phyloP scores from a whole-genome alignment of 129 eudicot species.

The Lactuca sativa region DNA sequence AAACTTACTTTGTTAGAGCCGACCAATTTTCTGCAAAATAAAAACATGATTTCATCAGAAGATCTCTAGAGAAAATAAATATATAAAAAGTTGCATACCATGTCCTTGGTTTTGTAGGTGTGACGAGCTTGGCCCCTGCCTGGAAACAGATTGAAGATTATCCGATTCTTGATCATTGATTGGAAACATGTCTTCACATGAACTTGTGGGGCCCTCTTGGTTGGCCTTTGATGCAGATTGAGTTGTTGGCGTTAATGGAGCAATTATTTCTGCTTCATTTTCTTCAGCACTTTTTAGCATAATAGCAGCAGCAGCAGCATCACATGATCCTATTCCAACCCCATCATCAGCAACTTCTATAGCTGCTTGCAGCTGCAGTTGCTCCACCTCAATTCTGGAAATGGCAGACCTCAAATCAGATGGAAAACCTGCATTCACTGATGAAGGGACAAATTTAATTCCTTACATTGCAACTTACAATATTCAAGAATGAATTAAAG shows the following conservation, averaged over 20 bases:
- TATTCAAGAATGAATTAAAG: neutral
- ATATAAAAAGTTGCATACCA: slow-evolving; percentile 26
- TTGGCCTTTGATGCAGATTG: slow-evolving; percentile 31
- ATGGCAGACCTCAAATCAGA: slow-evolving; percentile 26
- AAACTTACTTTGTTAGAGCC: slow-evolving; percentile 56
- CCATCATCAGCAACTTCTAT: slow-evolving; percentile 11
- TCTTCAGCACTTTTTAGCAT: slow-evolving; percentile 10
- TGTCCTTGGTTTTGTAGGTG: slow-evolving; percentile 44
- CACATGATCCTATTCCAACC: neutral
- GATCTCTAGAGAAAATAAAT: slow-evolving; percentile 6
- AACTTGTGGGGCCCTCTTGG: slow-evolving; percentile 39
- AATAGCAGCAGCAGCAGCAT: neutral
- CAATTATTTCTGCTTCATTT: slow-evolving; percentile 38
- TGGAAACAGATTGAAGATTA: slow-evolving; percentile 17
- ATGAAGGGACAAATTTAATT: slow-evolving; percentile 1
- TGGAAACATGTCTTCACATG: slow-evolving; percentile 25
- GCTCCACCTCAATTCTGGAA: slow-evolving; percentile 14
- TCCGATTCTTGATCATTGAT: slow-evolving; percentile 31
- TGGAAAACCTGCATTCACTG: slow-evolving; percentile 41
- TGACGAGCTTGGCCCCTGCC: slow-evolving; percentile 47
- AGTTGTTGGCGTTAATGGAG: slow-evolving; percentile 62
- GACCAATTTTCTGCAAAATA: slow-evolving; percentile 57
- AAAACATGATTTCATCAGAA: neutral
- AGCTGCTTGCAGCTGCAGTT: slow-evolving; percentile 9
- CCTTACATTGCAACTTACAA: neutral